Evolutionary conservation across 73 alveolate species (phyloP).

Genomic region (Tetrahymena borealis): DNA sequence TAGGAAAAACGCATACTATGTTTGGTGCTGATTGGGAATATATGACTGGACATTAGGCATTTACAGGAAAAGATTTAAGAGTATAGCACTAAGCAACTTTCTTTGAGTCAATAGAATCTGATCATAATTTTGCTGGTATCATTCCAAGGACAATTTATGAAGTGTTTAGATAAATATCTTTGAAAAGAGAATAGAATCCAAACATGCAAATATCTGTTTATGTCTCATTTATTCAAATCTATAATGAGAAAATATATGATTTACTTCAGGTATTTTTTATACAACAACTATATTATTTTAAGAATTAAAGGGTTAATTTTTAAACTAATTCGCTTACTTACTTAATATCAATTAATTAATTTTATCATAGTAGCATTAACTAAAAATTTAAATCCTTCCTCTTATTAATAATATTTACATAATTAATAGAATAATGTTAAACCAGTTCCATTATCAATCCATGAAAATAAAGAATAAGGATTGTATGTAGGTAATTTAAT

Average conservation of each 20-base stretch:
- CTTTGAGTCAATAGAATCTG: conserved; percentile 14
- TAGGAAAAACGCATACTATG: conserved; percentile 57
- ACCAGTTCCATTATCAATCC: conserved; percentile 16
- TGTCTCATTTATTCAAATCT: conserved; percentile 25
- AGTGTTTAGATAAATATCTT: conserved; percentile 3
- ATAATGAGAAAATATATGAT: conserved; percentile 38
- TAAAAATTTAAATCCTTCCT: no score
- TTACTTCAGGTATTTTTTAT: not conserved
- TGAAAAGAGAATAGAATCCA: not conserved
- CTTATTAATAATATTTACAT: no score
- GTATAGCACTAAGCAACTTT: conserved; percentile 30
- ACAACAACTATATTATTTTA: not conserved
- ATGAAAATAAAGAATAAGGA: conserved; percentile 35
- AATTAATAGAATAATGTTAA: not conserved
- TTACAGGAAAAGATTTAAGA: not conserved
- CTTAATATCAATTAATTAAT: not conserved
- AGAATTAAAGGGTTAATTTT: not conserved
- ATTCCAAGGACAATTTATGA: conserved; percentile 32
- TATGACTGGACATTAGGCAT: conserved; percentile 1
- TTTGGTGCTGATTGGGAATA: conserved; percentile 63
- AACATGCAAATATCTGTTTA: conserved; percentile 12
- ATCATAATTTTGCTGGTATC: conserved; percentile 41
- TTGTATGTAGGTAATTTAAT: conserved; percentile 14
- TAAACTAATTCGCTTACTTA: not conserved
- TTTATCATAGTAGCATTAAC: no score